Percentiles rank a stretch among this genome's conserved stretches.
Evolutionary conservation across 1,284 basidiomycete species (phyloP).

Genomic region (Cutaneotrichosporon spelunceum): DNA sequence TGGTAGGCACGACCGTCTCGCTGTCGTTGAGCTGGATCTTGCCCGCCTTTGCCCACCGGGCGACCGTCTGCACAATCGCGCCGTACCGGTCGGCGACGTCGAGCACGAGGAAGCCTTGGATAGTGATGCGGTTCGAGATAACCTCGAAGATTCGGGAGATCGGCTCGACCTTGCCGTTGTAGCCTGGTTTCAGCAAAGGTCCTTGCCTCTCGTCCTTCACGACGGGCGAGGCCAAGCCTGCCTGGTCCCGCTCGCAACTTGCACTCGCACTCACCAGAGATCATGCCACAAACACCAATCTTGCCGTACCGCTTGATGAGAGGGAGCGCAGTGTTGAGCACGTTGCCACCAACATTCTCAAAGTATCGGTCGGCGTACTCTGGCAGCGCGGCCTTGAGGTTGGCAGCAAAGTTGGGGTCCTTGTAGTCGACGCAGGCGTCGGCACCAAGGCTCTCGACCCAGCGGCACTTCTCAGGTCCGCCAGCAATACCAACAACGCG

Average conservation of each 20-base stretch:
- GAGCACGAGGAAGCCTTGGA: constrained; percentile 53
- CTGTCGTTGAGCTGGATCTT: constrained; percentile 36
- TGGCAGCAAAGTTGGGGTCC: constrained; percentile 29
- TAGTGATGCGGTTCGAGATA: constrained; percentile 49
- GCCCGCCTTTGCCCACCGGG: constrained; percentile 35
- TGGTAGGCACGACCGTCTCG: constrained; percentile 41
- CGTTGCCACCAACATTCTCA: constrained; percentile 53
- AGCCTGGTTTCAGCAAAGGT: constrained; percentile 16
- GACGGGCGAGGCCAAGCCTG: too few relatives aligned
- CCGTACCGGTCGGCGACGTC: constrained; percentile 35
- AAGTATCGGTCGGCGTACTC: constrained; percentile 44
- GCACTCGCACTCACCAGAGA: constrained; percentile 18
- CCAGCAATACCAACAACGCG: constrained; percentile 56
- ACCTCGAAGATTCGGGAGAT: constrained; percentile 40
- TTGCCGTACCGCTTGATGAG: constrained; percentile 51
- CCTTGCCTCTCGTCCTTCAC: too few relatives aligned
- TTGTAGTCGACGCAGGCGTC: constrained; percentile 57
- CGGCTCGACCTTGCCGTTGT: constrained; percentile 17
- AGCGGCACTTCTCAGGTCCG: constrained; percentile 54
- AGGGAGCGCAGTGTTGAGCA: constrained; percentile 43
- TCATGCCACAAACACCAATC: constrained; percentile 52
- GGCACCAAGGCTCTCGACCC: constrained; percentile 53
- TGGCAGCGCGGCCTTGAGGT: constrained; percentile 38
- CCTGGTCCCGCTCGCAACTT: too few relatives aligned
- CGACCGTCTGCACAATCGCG: constrained; percentile 28